These are phyloP conservation scores for Acrodontium crateriforme DNA, from an alignment of 2,329 filamentous ascomycete species.

Conservation along the genomic window DNA sequence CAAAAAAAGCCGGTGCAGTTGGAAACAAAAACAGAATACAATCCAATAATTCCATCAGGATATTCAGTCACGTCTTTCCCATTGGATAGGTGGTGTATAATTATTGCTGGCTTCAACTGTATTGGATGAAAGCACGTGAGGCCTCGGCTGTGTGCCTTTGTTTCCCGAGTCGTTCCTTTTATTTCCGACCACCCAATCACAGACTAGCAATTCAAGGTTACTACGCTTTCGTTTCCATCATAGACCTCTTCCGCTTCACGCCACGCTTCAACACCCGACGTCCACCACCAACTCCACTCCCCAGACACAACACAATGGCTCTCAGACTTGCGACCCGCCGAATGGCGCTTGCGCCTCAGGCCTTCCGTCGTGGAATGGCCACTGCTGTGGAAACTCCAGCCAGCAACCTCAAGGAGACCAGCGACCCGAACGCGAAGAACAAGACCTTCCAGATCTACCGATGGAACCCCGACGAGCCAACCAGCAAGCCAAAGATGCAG, in stretches of 20 bases:
- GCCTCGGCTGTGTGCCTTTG: no score
- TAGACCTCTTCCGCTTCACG: constrained; percentile 1
- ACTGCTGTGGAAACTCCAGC: constrained; percentile 34
- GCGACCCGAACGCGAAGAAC: constrained; percentile 45
- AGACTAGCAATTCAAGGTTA: no score
- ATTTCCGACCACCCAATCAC: no score
- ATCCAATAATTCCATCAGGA: no score
- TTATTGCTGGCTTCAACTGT: no score
- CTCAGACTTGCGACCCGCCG: constrained; percentile 23
- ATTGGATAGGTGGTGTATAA: no score
- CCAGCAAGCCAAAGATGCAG: constrained; percentile 91
- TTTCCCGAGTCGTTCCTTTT: no score
- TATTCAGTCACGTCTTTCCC: no score
- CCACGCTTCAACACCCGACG: constrained; percentile 1
- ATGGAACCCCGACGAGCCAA: constrained; percentile 90
- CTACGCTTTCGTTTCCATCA: no score
- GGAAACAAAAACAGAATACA: no score
- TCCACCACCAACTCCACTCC: constrained; percentile 8
- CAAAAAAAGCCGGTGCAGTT: no score
- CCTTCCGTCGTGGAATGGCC: constrained; percentile 23
- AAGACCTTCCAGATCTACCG: constrained; percentile 99
- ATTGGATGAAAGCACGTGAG: no score
- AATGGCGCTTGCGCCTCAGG: constrained; percentile 17
- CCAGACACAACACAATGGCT: constrained; percentile 17
- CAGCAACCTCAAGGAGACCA: constrained; percentile 46